phyloP scores from a whole-genome alignment of 1,284 basidiomycete genomes.

The Irpex rosettiformis region DNA sequence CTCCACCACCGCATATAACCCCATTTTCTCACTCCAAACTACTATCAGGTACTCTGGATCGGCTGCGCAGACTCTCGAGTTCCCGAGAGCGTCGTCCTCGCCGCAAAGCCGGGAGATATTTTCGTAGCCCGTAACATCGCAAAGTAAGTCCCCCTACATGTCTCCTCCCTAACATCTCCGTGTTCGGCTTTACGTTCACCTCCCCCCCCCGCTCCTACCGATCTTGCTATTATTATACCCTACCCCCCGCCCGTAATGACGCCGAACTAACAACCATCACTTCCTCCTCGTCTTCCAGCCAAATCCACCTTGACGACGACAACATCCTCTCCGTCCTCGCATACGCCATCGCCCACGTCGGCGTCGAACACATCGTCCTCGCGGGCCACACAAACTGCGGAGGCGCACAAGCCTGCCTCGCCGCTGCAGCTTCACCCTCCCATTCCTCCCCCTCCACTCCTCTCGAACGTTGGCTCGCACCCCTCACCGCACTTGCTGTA shows the following conservation, averaged over 20 bases:
- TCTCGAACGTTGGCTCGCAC: constrained; percentile 73
- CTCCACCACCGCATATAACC: not conserved
- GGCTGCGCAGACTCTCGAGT: constrained; percentile 72
- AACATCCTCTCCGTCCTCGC: constrained; percentile 77
- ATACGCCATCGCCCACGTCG: constrained; percentile 78
- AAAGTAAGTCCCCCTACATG: constrained; percentile 41
- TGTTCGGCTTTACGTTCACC: constrained; percentile 2
- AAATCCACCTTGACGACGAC: constrained; percentile 79
- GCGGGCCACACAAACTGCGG: constrained; percentile 84
- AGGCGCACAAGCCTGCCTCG: constrained; percentile 65
- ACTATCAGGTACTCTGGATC: constrained; percentile 62
- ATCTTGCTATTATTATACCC: not conserved
- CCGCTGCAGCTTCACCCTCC: constrained; percentile 16
- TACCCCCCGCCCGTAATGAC: not conserved
- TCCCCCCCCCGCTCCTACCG: constrained; percentile 24
- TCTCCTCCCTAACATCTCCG: not conserved
- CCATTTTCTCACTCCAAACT: not conserved
- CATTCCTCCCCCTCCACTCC: constrained; percentile 34
- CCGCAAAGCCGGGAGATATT: constrained; percentile 59
- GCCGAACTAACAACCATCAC: not conserved
- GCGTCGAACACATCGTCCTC: constrained; percentile 81
- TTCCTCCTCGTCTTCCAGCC: constrained; percentile 39
- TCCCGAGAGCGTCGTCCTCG: constrained; percentile 53
- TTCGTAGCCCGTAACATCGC: constrained; percentile 70
- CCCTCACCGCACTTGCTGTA: constrained; percentile 58